Percentiles rank a stretch among this genome's conserved stretches.
These are phyloP conservation scores for Gossypium davidsonii DNA, from an alignment of 441 rosid species.

Conservation along the genomic window DNA sequence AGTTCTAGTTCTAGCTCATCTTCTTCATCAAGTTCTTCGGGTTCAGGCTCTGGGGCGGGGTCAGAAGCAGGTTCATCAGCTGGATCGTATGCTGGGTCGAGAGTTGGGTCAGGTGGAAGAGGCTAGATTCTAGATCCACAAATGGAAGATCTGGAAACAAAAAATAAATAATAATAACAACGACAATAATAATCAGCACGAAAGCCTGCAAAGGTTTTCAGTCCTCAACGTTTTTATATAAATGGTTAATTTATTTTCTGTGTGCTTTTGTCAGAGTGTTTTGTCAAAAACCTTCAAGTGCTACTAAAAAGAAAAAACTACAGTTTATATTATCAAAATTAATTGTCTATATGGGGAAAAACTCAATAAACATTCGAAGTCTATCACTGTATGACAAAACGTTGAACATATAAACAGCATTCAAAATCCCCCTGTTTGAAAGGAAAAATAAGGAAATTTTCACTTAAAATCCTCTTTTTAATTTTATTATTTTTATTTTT, in stretches of 20 bases:
- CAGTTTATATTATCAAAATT: too few relatives aligned
- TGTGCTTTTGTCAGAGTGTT: background rate
- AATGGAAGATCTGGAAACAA: background rate
- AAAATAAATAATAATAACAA: background rate
- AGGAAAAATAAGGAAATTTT: too few relatives aligned
- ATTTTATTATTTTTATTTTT: too few relatives aligned
- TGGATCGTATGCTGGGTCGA: constrained; percentile 61
- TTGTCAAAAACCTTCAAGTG: too few relatives aligned
- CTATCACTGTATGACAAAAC: too few relatives aligned
- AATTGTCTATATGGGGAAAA: too few relatives aligned
- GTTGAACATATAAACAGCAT: too few relatives aligned
- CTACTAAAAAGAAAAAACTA: too few relatives aligned
- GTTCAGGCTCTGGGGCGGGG: constrained; percentile 31
- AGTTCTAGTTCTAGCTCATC: constrained; percentile 38
- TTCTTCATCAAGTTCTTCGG: constrained; percentile 25
- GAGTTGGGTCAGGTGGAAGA: constrained; percentile 53
- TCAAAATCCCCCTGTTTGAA: too few relatives aligned
- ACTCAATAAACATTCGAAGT: too few relatives aligned
- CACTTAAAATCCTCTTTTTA: too few relatives aligned
- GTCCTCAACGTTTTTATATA: background rate
- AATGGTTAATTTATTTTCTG: background rate
- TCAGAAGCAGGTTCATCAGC: constrained; percentile 64
- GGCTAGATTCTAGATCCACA: background rate
- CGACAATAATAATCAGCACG: background rate
- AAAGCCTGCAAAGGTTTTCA: background rate